Evolutionary conservation across 148 eudicot species (phyloP), one percentile per base, ranked within the genome.

Genomic region (Linanthus parryae): DNA sequence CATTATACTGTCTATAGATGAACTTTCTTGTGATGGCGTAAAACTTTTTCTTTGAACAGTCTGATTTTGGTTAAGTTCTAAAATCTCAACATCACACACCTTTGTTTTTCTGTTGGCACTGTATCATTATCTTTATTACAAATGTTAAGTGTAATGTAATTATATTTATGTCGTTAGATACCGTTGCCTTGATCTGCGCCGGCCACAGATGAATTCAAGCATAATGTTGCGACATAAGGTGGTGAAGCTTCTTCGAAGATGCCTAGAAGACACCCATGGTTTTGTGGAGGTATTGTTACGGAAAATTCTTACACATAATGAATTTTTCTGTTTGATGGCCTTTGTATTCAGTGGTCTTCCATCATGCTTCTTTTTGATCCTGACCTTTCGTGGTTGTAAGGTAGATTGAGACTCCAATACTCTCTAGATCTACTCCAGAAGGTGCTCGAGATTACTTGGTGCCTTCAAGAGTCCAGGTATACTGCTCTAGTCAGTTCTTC

Each of bases 371-470:
- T 27, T 65, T 66, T 70, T 69, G 66, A 67, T 64, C 56, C 73
- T 68, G 72, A 68, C 74, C 46, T 63, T 66, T 61, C 58, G 53
- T 76, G 79, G 75, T 75, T 81, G 68, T 68, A 81, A 86, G 87
- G 96, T 86, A 87, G 98, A 87, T 92, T 65, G 98, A 92, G 87
- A 92, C 98, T 52, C 98, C 98, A 69, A 75, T 92, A 68, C 96
- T 92, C 38, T 84, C 87, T 62, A 84, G 94, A 64, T 92, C 98
- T 25, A 92, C 96, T 65, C 98, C 98, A 42, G 98, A 92, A 74
- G 98, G 98, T 67, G 98, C 98, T 61, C 85, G 98, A 28, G 98
- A 92, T 79, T 92, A 81, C 82, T 68, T 92, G 69, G 98, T 92
- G 57, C 98, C 98, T 55, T 92, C 96, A 51, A 81, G 98, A 77